Base-by-base conservation (phyloP, 371 early-diverging fungal species). In the Globomyces sp. region DNA sequence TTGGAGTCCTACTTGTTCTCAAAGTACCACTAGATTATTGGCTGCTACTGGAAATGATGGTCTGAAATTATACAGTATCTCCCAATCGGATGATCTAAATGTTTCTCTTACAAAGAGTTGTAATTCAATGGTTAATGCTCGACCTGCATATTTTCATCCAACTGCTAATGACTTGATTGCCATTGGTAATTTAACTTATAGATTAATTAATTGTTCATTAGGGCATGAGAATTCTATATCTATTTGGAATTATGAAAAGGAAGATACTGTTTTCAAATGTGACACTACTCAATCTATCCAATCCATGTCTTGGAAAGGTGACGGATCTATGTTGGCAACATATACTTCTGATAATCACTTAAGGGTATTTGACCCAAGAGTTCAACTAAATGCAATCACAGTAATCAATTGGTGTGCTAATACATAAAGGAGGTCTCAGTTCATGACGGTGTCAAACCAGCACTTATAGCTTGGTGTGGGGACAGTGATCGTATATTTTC, bases 401-500 rank as follows among this genome's bases (percentile, higher is more conserved):
- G 57, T 57, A 57, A 57, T 4, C 40, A 11, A 11, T 47, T 11
- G 8, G 6, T 47, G 8, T 47, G 4, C 2, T 40, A 39, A 57
- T 36, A 57, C 9, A 9, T 3, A 37, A 13, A 41, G 57, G 40
- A 4, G 13, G 11, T 51, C 24, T 11, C 11, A 24, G 34, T 65
- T 2, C 74, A 77, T 63, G 44, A 44, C 52, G 86, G 90, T 5
- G 79, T 82, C 39, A 89, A 90, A 48, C 81, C 87, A 2, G 81
- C 88, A 2, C 81, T 85, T n/a, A 79, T 81, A 13, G 63, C 85
- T 3, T 91, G 90, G 90, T 67, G 89, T 0, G 90, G 88, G 24
- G 81, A 84, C 40, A 78, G 79, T 61, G 82, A 86, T 50, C 68
- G 74, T 37, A 37, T 92, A 37, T 72, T 90, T 47, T 83, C 89